Evolutionary conservation across 495 filamentous ascomycete genomes (phyloP).

Genomic region (Aspergillus ostianus): DNA sequence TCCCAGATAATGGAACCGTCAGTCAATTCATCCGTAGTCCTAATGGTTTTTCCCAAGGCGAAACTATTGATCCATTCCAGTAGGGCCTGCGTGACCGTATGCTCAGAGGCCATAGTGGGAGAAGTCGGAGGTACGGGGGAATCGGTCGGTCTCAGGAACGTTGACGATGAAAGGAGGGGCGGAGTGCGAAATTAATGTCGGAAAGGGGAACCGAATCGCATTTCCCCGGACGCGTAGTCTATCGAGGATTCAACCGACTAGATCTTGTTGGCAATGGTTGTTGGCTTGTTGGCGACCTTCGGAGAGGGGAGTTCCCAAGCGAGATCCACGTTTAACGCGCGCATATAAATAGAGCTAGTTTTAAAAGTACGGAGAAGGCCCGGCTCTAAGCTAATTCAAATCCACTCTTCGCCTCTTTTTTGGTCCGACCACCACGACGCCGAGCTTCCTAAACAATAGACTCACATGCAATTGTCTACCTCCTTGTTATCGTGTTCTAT

Average conservation of each 20-base stretch:
- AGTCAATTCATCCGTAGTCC: constrained; percentile 60
- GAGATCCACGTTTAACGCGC: constrained; percentile 15
- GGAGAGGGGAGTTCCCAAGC: background rate
- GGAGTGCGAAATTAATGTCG: background rate
- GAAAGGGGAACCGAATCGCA: background rate
- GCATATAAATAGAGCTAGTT: constrained; percentile 10
- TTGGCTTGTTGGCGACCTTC: background rate
- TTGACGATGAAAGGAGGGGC: background rate
- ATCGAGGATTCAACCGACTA: background rate
- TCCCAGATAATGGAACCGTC: constrained; percentile 75
- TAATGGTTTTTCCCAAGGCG: constrained; percentile 44
- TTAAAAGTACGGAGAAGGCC: constrained; percentile 17
- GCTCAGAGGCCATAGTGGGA: constrained; percentile 44
- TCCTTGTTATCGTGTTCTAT: background rate
- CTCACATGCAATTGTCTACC: background rate
- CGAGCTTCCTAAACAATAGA: too few species aligned
- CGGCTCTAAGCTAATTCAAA: background rate
- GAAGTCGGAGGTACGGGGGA: constrained; percentile 10
- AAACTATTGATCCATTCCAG: constrained; percentile 61
- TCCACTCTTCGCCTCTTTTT: background rate
- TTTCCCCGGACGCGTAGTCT: background rate
- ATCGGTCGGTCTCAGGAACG: constrained; percentile 6
- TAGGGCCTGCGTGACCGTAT: constrained; percentile 48
- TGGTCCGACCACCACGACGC: background rate
- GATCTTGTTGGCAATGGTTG: background rate